Conservation (phyloP, 1,139 yeast genomes). For the Pichia sp. region DNA sequence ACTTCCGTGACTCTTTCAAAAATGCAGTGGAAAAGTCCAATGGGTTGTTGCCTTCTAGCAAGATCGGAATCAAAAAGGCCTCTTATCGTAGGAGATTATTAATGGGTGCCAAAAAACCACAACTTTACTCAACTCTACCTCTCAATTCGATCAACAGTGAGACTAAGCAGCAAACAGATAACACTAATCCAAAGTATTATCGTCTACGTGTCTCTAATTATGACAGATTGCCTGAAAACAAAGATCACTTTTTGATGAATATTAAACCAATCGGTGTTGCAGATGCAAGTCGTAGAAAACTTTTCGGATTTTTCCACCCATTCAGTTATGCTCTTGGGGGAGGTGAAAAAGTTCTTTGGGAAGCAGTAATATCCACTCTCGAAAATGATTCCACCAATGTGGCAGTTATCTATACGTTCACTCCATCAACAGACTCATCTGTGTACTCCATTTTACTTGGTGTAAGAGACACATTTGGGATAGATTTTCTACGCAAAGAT, state of each 20-base stretch:
- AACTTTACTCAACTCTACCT: slow-evolving; percentile 42
- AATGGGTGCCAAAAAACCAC: slow-evolving; percentile 44
- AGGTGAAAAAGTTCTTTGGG: slow-evolving; percentile 96
- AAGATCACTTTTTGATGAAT: slow-evolving; percentile 18
- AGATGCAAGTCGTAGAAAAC: slow-evolving; percentile 40
- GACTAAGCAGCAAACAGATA: slow-evolving; percentile 18
- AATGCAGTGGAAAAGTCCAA: slow-evolving; percentile 37
- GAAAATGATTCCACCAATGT: slow-evolving; percentile 46
- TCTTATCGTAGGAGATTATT: slow-evolving; percentile 44
- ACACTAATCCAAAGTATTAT: slow-evolving; percentile 17
- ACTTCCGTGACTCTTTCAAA: slow-evolving; percentile 42
- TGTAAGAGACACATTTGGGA: slow-evolving; percentile 63
- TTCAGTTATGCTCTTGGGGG: slow-evolving; percentile 97
- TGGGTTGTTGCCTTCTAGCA: slow-evolving; percentile 20
- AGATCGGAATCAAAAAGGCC: slow-evolving; percentile 38
- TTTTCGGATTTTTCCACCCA: slow-evolving; percentile 92
- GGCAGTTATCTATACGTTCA: slow-evolving; percentile 67
- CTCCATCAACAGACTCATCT: slow-evolving; percentile 42
- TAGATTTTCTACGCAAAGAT: slow-evolving; percentile 41
- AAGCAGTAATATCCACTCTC: slow-evolving; percentile 76
- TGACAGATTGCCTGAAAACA: slow-evolving; percentile 23
- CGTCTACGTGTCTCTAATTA: slow-evolving; percentile 26
- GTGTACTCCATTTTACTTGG: slow-evolving; percentile 51
- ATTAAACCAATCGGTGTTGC: slow-evolving; percentile 36
- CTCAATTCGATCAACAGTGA: slow-evolving; percentile 17